Evolutionary conservation across 768 basidiomycete species (phyloP).

Genomic region (Calocera viscosa): DNA sequence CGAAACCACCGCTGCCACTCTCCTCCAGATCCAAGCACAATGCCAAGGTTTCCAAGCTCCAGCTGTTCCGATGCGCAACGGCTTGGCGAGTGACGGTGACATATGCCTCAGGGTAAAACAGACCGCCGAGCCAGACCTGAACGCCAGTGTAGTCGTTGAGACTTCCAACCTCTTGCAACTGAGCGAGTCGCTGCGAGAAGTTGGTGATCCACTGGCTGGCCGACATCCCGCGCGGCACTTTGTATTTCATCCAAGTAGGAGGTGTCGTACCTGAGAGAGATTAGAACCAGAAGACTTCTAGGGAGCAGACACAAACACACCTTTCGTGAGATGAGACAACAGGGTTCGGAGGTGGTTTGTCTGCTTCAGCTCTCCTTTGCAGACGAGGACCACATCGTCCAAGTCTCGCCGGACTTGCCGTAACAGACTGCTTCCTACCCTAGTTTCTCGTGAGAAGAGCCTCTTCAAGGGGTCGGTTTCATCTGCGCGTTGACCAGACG

Average conservation of each 20-base stretch:
- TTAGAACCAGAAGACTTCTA: slow-evolving; percentile 14
- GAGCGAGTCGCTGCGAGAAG: slow-evolving; percentile 64
- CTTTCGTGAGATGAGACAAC: slow-evolving; percentile 83
- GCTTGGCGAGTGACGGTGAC: slow-evolving; percentile 91
- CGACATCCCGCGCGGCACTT: slow-evolving; percentile 67
- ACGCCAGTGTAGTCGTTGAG: slow-evolving; percentile 52
- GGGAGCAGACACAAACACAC: slow-evolving; percentile 30
- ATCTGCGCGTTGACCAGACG: slow-evolving; percentile 53
- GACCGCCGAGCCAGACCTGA: slow-evolving; percentile 82
- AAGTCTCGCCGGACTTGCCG: slow-evolving; percentile 70
- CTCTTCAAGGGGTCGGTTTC: slow-evolving; percentile 77
- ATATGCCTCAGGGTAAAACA: slow-evolving; percentile 96
- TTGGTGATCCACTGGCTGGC: slow-evolving; percentile 79
- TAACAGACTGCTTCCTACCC: slow-evolving; percentile 68
- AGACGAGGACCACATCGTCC: slow-evolving; percentile 66
- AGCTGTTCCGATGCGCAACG: slow-evolving; percentile 83
- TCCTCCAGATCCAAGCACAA: slow-evolving; percentile 71
- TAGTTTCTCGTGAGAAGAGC: slow-evolving; percentile 77
- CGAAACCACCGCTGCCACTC: slow-evolving; percentile 66
- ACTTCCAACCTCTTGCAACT: slow-evolving; percentile 59
- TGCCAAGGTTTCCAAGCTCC: slow-evolving; percentile 82
- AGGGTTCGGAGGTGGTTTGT: slow-evolving; percentile 90
- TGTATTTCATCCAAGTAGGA: slow-evolving; percentile 77
- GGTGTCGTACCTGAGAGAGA: slow-evolving; percentile 64
- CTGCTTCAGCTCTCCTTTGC: slow-evolving; percentile 78